These are phyloP conservation scores for Aspergillus sclerotialis DNA, from an alignment of 2,329 filamentous ascomycete genomes.

Conservation along the genomic window DNA sequence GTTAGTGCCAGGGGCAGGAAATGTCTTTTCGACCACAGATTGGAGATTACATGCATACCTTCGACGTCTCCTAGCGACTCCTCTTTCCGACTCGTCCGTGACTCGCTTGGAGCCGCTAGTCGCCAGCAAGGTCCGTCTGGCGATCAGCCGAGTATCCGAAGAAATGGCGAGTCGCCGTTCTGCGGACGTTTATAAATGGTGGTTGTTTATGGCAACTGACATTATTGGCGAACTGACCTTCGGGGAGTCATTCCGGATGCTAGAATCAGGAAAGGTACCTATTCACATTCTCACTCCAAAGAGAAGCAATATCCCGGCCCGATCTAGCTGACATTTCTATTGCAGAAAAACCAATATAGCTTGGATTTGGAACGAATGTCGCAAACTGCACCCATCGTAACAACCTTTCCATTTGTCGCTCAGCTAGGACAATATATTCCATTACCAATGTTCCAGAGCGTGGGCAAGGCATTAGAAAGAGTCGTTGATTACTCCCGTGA, in stretches of 20 bases:
- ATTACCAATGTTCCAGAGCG: constrained; percentile 14
- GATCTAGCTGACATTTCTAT: neutral
- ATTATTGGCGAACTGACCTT: constrained; percentile 49
- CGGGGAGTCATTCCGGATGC: constrained; percentile 48
- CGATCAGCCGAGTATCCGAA: constrained; percentile 39
- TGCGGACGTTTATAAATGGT: constrained; percentile 49
- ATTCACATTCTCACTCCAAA: neutral
- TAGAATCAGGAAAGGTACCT: constrained; percentile 44
- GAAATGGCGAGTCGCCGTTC: constrained; percentile 34
- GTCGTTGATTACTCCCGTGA: constrained; percentile 16
- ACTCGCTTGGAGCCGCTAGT: constrained; percentile 4
- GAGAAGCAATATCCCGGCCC: no score
- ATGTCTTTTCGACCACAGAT: constrained; percentile 38
- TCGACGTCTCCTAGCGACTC: neutral
- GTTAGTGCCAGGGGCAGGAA: constrained; percentile 14
- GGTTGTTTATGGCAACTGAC: constrained; percentile 48
- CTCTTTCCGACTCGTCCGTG: neutral
- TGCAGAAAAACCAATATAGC: constrained; percentile 38
- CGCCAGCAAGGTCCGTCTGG: constrained; percentile 30
- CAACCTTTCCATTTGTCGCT: constrained; percentile 18
- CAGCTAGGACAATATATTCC: constrained; percentile 15
- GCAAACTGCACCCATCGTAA: constrained; percentile 11
- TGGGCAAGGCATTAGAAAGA: constrained; percentile 12
- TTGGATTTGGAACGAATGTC: constrained; percentile 26
- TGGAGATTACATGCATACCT: constrained; percentile 21